Base-by-base conservation (phyloP, 2,329 filamentous ascomycete genomes). In the Stemphylium beticola region DNA sequence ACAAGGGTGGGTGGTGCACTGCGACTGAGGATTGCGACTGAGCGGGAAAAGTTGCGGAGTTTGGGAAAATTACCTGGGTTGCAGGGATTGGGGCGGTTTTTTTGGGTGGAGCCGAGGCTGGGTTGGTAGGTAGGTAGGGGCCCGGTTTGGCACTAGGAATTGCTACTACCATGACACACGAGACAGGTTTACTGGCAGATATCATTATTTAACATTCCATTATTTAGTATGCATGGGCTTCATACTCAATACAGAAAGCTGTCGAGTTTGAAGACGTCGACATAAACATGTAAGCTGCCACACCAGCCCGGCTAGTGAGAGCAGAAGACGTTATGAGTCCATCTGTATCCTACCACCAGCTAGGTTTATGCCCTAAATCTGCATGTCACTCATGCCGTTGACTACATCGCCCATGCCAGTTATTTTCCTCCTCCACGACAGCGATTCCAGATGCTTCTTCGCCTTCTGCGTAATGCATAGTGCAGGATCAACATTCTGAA, bases 401-500 rank as follows among this genome's bases (percentile, higher is more conserved):
- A 34, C 34, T 11, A 12, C 12, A 14, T 45, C 39, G 32, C 46
- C 26, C 37, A 41, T 49, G 18, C 44, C 46, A 20, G 45, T 51
- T 32, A 74, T 62, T 53, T 69, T 60, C 50, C 60, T 71, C 48
- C 74, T 69, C 75, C 75, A 77, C 4, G 66, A 56, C 17, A 77
- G 57, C 8, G 69, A 70, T 41, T 76, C 73, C 5, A 77, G 43
- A 43, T 72, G 73, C 29, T 56, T 55, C 53, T 75, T 76, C 10
- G 78, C 79, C 41, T 86, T 82, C 22, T 82, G 77, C 60, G 89
- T 92, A 34, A 93, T 85, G 68, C 92, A 96, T 45, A 97, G 78
- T 1, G 84, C 84, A 0, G 89, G 83, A 72, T 98, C 92, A 43
- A 96, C 82, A 17, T 79, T 76, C 58, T 88, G 89, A 33, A 98